A percentile compares a stretch with the other conserved stretches of the same genome.
Evolutionary conservation across 2,329 filamentous ascomycete species (phyloP).

Genomic region (Calonectria pteridis): DNA sequence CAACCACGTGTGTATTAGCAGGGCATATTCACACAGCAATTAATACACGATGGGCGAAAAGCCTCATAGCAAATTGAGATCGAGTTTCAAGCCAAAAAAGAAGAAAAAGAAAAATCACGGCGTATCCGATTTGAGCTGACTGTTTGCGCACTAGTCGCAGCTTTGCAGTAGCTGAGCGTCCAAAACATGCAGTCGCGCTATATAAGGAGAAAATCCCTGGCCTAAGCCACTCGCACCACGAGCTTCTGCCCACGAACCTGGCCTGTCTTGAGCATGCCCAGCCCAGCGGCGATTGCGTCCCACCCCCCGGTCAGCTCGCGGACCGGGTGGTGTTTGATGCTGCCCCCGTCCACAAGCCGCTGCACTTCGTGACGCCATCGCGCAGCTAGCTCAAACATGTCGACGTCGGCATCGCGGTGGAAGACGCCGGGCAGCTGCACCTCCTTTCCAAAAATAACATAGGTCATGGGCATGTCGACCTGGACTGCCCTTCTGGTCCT

Average conservation of each 20-base stretch:
- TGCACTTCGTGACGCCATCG: constrained; percentile 1
- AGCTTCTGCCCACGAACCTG: constrained; percentile 4
- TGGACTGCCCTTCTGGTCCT: background rate
- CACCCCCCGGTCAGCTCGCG: background rate
- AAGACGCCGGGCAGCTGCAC: background rate
- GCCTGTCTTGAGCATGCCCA: background rate
- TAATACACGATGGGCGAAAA: background rate
- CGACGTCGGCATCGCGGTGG: background rate
- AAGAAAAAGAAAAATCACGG: too few species aligned
- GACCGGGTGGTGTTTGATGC: background rate
- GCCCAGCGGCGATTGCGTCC: background rate
- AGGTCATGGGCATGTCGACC: background rate
- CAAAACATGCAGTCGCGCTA: background rate
- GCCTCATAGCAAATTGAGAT: background rate
- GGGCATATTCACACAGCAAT: too few species aligned
- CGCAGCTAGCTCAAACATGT: background rate
- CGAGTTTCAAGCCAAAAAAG: background rate
- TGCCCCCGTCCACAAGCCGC: background rate
- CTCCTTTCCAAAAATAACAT: background rate
- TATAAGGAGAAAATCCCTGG: background rate
- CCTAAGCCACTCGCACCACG: background rate
- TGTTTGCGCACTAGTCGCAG: background rate
- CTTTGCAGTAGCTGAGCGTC: background rate
- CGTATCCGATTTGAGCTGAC: background rate
- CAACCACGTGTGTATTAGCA: background rate